Evolutionary conservation across 805 yeast species (phyloP).

Genomic region (Danielozyma ontarioensis): DNA sequence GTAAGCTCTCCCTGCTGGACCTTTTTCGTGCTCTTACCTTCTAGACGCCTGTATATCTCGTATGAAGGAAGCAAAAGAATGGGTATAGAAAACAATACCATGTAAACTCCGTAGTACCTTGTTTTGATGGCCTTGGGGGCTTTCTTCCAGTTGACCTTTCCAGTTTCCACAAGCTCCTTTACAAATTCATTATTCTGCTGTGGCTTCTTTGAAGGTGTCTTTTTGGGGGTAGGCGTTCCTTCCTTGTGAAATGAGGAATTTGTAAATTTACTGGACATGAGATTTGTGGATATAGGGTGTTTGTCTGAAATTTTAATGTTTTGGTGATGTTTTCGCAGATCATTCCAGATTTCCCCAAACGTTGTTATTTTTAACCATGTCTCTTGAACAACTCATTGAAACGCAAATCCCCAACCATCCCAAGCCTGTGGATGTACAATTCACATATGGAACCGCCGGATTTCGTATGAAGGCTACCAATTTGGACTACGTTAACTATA

Average conservation of each 20-base stretch:
- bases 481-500: constrained; percentile 74
- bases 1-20: constrained; percentile 36
- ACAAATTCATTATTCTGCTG: constrained; percentile 32
- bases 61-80: constrained; percentile 26
- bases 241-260: constrained; percentile 29
- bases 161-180: constrained; percentile 33
- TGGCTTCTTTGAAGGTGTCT: too few species aligned
- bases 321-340: too few species aligned
- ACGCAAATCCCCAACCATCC: constrained; percentile 24
- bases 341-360: too few species aligned
- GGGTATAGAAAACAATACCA: constrained; percentile 36
- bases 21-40: constrained; percentile 36
- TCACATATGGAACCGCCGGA: constrained; percentile 95
- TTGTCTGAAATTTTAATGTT: too few species aligned
- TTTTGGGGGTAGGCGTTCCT: constrained; percentile 15
- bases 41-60: constrained; percentile 31
- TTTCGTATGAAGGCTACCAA: constrained; percentile 70
- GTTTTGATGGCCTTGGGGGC: constrained; percentile 34
- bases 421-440: constrained; percentile 38
- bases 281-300: too few species aligned
- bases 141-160: constrained; percentile 39
- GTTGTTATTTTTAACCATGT: constrained; percentile 4
- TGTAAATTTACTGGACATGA: constrained; percentile 14
- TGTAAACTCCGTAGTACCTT: constrained; percentile 32
- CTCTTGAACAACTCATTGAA: constrained; percentile 2